Evolutionary conservation across 73 alveolate genomes (phyloP).

Genomic region (Urostyla sp.): DNA sequence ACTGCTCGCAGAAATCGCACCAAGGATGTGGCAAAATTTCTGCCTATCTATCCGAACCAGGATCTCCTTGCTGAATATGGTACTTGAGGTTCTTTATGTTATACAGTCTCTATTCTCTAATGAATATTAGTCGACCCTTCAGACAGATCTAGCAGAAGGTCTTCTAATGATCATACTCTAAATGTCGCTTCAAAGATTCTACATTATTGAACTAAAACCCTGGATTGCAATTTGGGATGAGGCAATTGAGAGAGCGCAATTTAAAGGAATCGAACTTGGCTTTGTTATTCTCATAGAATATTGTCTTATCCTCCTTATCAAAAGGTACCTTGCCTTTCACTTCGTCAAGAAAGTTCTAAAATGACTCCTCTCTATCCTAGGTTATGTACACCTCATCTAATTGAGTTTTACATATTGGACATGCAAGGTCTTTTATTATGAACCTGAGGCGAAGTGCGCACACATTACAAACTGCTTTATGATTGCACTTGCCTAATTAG

Average conservation of each 20-base stretch:
- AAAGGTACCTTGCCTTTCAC: neutral
- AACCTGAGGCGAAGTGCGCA: slow-evolving; percentile 62
- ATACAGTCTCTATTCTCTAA: slow-evolving; percentile 64
- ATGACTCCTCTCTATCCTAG: neutral
- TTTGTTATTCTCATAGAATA: slow-evolving; percentile 53
- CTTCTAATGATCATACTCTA: slow-evolving; percentile 57
- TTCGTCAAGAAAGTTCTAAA: slow-evolving; percentile 32
- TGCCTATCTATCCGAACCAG: slow-evolving; percentile 58
- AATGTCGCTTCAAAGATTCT: slow-evolving; percentile 59
- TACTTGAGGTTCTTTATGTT: slow-evolving; percentile 23
- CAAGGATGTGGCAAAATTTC: slow-evolving; percentile 73
- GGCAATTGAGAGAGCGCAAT: slow-evolving; percentile 34
- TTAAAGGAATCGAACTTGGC: slow-evolving; percentile 44
- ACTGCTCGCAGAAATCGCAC: slow-evolving; percentile 66
- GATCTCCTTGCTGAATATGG: slow-evolving; percentile 68
- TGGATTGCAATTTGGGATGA: slow-evolving; percentile 57
- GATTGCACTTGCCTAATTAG: slow-evolving; percentile 64
- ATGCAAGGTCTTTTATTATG: slow-evolving; percentile 50
- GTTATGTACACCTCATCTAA: slow-evolving; percentile 45
- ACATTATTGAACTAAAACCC: slow-evolving; percentile 25
- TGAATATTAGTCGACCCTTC: slow-evolving; percentile 60
- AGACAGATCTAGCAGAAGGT: slow-evolving; percentile 71
- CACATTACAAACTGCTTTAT: slow-evolving; percentile 57
- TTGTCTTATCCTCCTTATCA: slow-evolving; percentile 51
- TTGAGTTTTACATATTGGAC: slow-evolving; percentile 66